Percentiles rank a stretch among this genome's conserved stretches.
Conservation (phyloP, 345 rosid species). For the Brassica rapa region DNA sequence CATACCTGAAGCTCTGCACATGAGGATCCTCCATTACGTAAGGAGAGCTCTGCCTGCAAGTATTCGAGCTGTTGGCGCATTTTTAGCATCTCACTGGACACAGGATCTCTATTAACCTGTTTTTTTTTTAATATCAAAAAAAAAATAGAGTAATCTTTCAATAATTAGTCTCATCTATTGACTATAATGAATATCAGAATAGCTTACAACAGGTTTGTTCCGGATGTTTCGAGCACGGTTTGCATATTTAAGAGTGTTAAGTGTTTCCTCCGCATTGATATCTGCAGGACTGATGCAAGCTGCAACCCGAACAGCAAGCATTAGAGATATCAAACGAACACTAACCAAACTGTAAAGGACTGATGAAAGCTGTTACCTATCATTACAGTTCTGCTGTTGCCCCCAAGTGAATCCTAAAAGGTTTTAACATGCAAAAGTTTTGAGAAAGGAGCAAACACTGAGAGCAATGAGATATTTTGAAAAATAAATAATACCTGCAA, state of each 20-base stretch:
- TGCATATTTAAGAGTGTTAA: constrained; percentile 94
- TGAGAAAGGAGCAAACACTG: constrained; percentile 11
- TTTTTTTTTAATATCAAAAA: not conserved
- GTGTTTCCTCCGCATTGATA: constrained; percentile 97
- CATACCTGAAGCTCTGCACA: constrained; percentile 84
- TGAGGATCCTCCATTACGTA: constrained; percentile 76
- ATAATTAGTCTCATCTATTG: not conserved
- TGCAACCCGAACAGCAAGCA: constrained; percentile 36
- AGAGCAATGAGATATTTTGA: not conserved
- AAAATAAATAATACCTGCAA: constrained; percentile 65
- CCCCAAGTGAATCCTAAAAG: constrained; percentile 95
- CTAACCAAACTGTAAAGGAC: not conserved
- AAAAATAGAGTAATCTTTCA: not conserved
- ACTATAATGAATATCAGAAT: constrained; percentile 10
- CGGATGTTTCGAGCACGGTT: constrained; percentile 98
- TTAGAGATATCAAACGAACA: not conserved
- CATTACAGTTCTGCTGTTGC: constrained; percentile 99
- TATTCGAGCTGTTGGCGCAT: constrained; percentile 95
- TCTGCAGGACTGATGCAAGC: constrained; percentile 99
- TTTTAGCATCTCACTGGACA: constrained; percentile 89
- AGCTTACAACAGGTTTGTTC: constrained; percentile 96
- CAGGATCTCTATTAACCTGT: constrained; percentile 97
- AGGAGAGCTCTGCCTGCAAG: constrained; percentile 96
- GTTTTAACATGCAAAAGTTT: not conserved
- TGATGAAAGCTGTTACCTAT: constrained; percentile 58